phyloP scores from a whole-genome alignment of 306 rosid species.

The Dicorynia guianensis region DNA sequence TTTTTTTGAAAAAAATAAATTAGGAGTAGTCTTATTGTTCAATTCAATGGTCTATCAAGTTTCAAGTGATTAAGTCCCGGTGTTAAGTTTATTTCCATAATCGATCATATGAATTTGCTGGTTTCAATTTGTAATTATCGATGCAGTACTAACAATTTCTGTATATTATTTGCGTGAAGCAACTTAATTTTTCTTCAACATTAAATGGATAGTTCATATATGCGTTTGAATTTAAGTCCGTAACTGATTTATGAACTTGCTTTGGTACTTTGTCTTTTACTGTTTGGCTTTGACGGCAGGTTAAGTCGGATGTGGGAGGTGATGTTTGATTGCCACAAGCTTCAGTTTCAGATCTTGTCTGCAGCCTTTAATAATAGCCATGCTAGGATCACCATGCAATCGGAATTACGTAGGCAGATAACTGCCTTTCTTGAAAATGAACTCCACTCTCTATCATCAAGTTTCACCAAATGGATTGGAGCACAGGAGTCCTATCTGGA shows the following conservation, averaged over 20 bases:
- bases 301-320: conserved; percentile 94
- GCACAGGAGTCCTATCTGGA: conserved; percentile 76
- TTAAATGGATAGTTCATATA: neutral
- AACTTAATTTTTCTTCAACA: conserved; percentile 6
- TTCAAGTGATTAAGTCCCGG: neutral
- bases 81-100: neutral
- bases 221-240: conserved; percentile 20
- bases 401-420: conserved; percentile 66
- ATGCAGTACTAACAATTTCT: conserved; percentile 3
- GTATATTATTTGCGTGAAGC: neutral
- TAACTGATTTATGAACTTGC: conserved; percentile 6
- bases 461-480: conserved; percentile 76
- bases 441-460: conserved; percentile 62
- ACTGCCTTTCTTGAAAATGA: conserved; percentile 71
- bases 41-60: neutral
- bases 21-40: neutral
- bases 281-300: conserved; percentile 55
- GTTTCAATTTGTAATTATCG: neutral
- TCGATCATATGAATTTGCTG: conserved; percentile 2
- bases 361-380: conserved; percentile 55
- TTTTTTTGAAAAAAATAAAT: neutral
- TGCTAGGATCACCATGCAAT: conserved; percentile 52
- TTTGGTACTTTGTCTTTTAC: conserved; percentile 33
- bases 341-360: conserved; percentile 67
- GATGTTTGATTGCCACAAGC: conserved; percentile 87